phyloP scores from a whole-genome alignment of 164 flowering plant genomes.

The Sextonia rubra region DNA sequence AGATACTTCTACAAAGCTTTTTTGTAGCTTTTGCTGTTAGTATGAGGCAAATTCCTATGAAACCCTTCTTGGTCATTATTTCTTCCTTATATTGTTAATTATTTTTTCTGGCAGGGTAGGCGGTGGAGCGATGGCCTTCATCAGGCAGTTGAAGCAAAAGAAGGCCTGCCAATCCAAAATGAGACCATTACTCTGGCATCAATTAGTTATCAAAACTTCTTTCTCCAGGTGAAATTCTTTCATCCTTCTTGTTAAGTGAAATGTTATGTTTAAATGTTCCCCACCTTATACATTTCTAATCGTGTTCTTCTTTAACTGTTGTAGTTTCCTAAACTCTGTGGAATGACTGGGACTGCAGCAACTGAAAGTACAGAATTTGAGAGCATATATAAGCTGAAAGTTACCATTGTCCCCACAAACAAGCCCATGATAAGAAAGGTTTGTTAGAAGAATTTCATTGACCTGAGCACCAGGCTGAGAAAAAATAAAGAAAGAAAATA shows the following conservation, averaged over 20 bases:
- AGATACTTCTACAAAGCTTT: no score
- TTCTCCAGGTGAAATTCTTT: constrained; percentile 67
- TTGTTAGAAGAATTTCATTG: neutral
- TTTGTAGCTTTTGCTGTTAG: no score
- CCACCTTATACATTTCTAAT: constrained; percentile 8
- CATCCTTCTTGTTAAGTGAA: constrained; percentile 4
- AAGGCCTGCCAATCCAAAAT: constrained; percentile 92
- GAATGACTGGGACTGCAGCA: constrained; percentile 99
- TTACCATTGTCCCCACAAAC: constrained; percentile 96
- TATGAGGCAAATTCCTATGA: no score
- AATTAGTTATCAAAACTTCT: constrained; percentile 97
- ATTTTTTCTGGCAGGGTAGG: constrained; percentile 55
- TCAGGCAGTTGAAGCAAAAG: constrained; percentile 99
- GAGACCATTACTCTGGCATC: constrained; percentile 96
- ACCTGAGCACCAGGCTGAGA: neutral
- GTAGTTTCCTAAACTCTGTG: constrained; percentile 97
- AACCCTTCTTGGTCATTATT: no score
- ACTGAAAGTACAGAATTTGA: constrained; percentile 97
- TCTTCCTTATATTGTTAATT: no score
- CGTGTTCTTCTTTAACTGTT: constrained; percentile 15
- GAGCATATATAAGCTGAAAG: constrained; percentile 97
- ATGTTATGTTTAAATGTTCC: constrained; percentile 1
- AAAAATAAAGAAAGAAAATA: no score
- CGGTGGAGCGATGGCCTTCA: constrained; percentile 99
- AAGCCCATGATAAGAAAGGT: constrained; percentile 98